Percentiles rank a stretch among this genome's conserved stretches.
phyloP scores from a whole-genome alignment of 2,329 filamentous ascomycete genomes.

The Neonectria sp. region DNA sequence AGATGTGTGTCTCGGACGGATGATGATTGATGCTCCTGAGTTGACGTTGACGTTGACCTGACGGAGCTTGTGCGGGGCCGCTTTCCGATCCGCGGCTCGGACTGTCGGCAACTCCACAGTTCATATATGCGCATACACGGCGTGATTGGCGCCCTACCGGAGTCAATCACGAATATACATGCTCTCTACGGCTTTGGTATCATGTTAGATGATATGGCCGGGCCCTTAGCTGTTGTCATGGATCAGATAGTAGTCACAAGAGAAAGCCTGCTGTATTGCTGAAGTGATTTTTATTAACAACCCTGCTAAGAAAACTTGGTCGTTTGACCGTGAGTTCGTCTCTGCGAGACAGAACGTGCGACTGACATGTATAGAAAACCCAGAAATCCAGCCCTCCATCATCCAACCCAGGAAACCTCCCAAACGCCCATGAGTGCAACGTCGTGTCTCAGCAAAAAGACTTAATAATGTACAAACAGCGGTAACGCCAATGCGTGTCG shows the following conservation, averaged over 20 bases:
- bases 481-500: background rate
- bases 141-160: background rate
- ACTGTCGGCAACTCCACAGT: constrained; percentile 37
- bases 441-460: constrained; percentile 15
- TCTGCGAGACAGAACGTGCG: constrained; percentile 21
- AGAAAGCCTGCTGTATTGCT: background rate
- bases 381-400: constrained; percentile 16
- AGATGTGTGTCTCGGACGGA: background rate
- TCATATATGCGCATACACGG: background rate
- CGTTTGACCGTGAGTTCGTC: constrained; percentile 26
- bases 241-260: background rate
- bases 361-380: constrained; percentile 15
- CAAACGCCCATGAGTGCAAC: constrained; percentile 27
- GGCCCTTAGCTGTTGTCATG: no score
- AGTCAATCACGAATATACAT: background rate
- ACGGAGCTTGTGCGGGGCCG: constrained; percentile 46
- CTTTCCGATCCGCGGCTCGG: constrained; percentile 38
- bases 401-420: constrained; percentile 27
- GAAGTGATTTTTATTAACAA: background rate
- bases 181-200: background rate
- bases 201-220: no score
- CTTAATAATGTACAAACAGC: constrained; percentile 28
- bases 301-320: constrained; percentile 23
- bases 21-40: constrained; percentile 33
- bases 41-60: constrained; percentile 31